These are phyloP conservation scores for Sugiyamaella paludigena DNA, from an alignment of 1,139 yeast species.

Conservation along the genomic window DNA sequence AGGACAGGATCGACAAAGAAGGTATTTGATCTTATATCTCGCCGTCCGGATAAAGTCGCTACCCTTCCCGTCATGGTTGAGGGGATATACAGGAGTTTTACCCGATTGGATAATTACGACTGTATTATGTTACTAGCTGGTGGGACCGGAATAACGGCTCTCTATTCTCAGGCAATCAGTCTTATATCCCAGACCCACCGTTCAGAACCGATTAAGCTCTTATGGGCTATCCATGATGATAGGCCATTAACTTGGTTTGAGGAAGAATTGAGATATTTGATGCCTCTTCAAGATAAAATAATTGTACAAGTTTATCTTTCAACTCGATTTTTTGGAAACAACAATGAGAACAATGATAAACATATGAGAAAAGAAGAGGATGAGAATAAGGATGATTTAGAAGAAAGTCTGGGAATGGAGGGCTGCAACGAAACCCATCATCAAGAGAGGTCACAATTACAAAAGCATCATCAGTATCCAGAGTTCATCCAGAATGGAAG, in stretches of 20 bases:
- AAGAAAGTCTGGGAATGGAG: too few species aligned
- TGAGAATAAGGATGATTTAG: too few species aligned
- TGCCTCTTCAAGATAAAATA: neutral
- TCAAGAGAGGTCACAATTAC: neutral
- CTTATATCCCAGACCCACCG: conserved; percentile 14
- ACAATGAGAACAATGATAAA: neutral
- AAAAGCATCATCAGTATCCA: neutral
- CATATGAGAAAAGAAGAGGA: neutral
- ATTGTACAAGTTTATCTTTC: conserved; percentile 4
- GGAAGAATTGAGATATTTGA: conserved; percentile 20
- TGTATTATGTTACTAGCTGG: conserved; percentile 54
- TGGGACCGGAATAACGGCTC: conserved; percentile 68
- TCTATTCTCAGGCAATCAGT: conserved; percentile 30
- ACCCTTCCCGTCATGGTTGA: conserved; percentile 46
- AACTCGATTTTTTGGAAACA: neutral
- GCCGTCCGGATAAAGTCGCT: conserved; percentile 18
- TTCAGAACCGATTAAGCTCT: conserved; percentile 46
- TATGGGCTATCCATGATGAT: conserved; percentile 53
- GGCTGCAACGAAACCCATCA: neutral
- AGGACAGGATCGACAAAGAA: conserved; percentile 31
- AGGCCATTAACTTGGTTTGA: conserved; percentile 49
- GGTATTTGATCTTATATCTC: conserved; percentile 25
- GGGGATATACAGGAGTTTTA: conserved; percentile 56
- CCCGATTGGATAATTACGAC: conserved; percentile 52
- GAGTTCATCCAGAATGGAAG: conserved; percentile 31